Base-by-base conservation (phyloP, 2,329 filamentous ascomycete species). In the Colletotrichum sansevieriae region DNA sequence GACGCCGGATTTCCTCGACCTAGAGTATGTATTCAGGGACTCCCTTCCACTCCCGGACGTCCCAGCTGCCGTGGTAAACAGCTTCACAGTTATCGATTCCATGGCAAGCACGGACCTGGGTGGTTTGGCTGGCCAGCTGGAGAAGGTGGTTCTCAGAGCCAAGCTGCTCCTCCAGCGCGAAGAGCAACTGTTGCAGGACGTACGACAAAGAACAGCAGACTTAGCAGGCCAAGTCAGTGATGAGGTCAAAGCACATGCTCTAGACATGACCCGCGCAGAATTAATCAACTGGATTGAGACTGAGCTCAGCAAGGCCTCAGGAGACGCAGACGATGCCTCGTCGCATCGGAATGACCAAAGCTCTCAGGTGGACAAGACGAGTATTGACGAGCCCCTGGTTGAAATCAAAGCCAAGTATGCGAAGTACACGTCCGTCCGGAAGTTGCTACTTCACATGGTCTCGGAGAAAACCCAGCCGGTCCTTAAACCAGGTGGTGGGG, bases 251-350 rank as follows among this genome's bases (percentile, higher is more conserved):
- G 72, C 88, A 3, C 80, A 83, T 55, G 89, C 89, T 13, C 78
- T 91, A 10, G 83, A 83, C 47, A 79, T 79, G 8, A 87, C 89
- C 11, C 83, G 90, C 15, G 84, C 85, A 59, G 86, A 88, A 70
- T 82, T 91, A 58, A 91, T 91, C 67, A 82, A 78, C 65, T 91
- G 89, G 89, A 90, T 91, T 65, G 89, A 91, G 75, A 80, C 79
- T 5, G 90, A 91, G 75, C 78, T 91, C 22, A 79, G 83, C 59
- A 87, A 86, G 63, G 87, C 87, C 2, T 81, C 83, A 4, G 78
- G 78, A 6, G 74, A 75, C 0, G 55, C 51, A 10, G 74, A 75
- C 6, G 71, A 71, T 22, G 61, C 72, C 4, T 12, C 25, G 15
- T 37, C 59, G 8, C 51, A 63, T 74, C 75, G 12, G 70, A 72